Base-by-base conservation (phyloP, 208 protist species). In the Crithidia mellificae region DNA sequence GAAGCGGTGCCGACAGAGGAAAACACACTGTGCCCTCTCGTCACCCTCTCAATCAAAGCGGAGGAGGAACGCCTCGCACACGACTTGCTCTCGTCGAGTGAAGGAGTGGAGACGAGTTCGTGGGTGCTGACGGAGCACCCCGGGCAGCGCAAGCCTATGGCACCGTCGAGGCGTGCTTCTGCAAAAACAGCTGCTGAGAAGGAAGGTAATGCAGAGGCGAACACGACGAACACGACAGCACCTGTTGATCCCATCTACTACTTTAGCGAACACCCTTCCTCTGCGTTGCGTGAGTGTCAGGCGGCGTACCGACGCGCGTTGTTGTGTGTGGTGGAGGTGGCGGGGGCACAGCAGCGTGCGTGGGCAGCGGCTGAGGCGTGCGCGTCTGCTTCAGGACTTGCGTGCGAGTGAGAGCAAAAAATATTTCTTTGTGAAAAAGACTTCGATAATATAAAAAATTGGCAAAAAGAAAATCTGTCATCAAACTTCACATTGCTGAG, bases 211-310 rank as follows among this genome's bases (percentile, higher is more conserved):
- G 17, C 24, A 11, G 14, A 55, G 24, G 41, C 46, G 24, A 61
- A 17, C 34, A 38, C 34, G 11, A 5, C 34, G 34, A 38, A 5
- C 7, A 38, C 34, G 34, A 38, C 11, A 11, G 7, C 34, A 39
- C 14, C 11, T 0, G 56, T 67, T 15, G 78, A 88, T 46, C 70
- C 75, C 5, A 39, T 88, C n/a, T 81, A 73, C 52, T 83, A 74
- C 67, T 69, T 88, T 34, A 77, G 76, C 44, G 61, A 56, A 14
- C 41, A 63, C 11, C 83, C 83, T 8, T 88, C 83, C 12, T 44
- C 25, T 20, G 75, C 68, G 19, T 56, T 94, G 64, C 71, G 75
- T 1, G 74, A 76, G 30, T 85, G 82, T 54, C 81, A 85, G 58
- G 44, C 53, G 9, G 53, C 57, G 2, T 94, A 83, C 63, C 68